Evolutionary conservation across 2,329 filamentous ascomycete species (phyloP), one percentile per base, ranked within the genome.

Genomic region (Apiospora phragmitis): DNA sequence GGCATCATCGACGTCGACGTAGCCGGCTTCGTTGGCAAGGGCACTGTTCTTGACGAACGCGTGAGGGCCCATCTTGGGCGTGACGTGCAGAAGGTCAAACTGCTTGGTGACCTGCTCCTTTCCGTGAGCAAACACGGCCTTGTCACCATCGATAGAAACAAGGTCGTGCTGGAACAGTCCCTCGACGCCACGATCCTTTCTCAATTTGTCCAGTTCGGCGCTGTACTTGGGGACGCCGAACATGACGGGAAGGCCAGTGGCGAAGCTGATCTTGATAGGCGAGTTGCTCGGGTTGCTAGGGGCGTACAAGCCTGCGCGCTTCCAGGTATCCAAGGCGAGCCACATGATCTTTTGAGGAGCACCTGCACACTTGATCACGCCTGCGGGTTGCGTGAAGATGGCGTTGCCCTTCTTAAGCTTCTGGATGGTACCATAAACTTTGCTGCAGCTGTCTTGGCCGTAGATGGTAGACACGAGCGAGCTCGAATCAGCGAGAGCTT

Each of bases 11-110:
- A 80, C 79, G 45, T 80, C 79, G 59, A 80, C 79, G 77, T 76
- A 80, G 42, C 79, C 79, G 1, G 76, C 78, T 1, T 75, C 71
- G 71, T 80, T 77, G 62, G 79, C 89, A 16, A 69, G 49, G 26
- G 51, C 29, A 21, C 68, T 65, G 24, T 86, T 80, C 78, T 86
- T 85, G 71, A 88, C 80, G 72, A 89, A 89, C 0, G 77, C 82
- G 74, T 89, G 86, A 8, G 88, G 84, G 0, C 86, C 85, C 86
- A 90, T 68, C 67, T 68, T 68, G 45, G 81, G 81, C 1, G 80
- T 79, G 12, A 81, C 81, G 59, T 83, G 81, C 45, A 83, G 72
- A 72, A 83, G 80, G 18, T 75, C 79, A 67, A 77, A 83, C 67
- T 79, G 77, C 67, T 74, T 77, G 70, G 80, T 69, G 2, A 83